Percentiles rank a stretch among this genome's conserved stretches.
phyloP scores from a whole-genome alignment of 2,329 filamentous ascomycete genomes.

The Paracoccidioides lutzii region DNA sequence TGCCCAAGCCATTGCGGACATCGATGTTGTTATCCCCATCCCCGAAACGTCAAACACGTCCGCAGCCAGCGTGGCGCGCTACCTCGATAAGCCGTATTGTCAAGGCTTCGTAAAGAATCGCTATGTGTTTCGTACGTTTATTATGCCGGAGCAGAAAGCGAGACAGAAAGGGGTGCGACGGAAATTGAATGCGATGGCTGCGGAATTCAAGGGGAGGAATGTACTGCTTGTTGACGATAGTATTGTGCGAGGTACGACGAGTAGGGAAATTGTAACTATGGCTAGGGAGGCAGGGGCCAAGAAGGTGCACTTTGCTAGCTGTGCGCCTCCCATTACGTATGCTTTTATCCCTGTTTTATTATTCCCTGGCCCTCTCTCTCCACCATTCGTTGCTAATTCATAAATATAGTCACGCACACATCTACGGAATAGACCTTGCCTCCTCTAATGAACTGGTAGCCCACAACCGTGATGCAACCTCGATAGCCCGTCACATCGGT shows the following conservation, averaged over 20 bases:
- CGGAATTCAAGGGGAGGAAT: constrained; percentile 68
- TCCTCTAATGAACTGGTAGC: constrained; percentile 60
- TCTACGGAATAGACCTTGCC: constrained; percentile 70
- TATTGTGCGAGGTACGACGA: constrained; percentile 77
- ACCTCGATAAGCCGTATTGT: constrained; percentile 61
- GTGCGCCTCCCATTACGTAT: constrained; percentile 62
- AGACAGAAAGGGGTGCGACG: constrained; percentile 77
- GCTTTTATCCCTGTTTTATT: constrained; percentile 8
- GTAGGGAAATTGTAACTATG: constrained; percentile 68
- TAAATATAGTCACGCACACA: constrained; percentile 54
- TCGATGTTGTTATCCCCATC: constrained; percentile 71
- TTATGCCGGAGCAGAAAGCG: constrained; percentile 68
- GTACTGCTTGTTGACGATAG: constrained; percentile 81
- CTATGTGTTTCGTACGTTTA: constrained; percentile 80
- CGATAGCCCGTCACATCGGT: constrained; percentile 55
- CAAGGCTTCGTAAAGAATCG: constrained; percentile 83
- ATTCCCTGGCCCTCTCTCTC: constrained; percentile 5
- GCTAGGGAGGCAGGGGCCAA: constrained; percentile 69
- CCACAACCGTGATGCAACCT: constrained; percentile 48
- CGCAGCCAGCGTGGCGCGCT: constrained; percentile 61
- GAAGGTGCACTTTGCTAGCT: constrained; percentile 72
- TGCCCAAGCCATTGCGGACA: constrained; percentile 55
- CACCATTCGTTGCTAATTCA: not conserved
- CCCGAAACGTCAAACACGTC: constrained; percentile 74
- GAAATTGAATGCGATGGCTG: constrained; percentile 76